Percentiles rank a stretch among this genome's conserved stretches.
Conservation (phyloP, 805 yeast genomes). For the Candida stauntonica region DNA sequence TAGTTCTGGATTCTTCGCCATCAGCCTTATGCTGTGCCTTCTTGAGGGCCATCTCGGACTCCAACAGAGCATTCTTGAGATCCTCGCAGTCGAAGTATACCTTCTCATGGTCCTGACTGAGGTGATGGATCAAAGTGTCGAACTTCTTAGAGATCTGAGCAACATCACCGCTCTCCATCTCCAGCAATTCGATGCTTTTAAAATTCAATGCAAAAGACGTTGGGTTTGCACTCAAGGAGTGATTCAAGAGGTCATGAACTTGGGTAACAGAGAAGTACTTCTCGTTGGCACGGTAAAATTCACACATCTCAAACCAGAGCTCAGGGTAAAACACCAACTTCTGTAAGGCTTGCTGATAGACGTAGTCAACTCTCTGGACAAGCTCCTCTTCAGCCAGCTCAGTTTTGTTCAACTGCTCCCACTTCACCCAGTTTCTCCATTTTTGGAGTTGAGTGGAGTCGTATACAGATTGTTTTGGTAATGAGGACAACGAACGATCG, state of each 20-base stretch:
- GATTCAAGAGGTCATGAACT: constrained; percentile 42
- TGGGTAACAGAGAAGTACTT: constrained; percentile 12
- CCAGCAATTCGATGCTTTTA: constrained; percentile 66
- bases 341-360: constrained; percentile 66
- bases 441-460: constrained; percentile 37
- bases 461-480: constrained; percentile 26
- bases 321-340: constrained; percentile 63
- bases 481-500: constrained; percentile 31
- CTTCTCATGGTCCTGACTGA: constrained; percentile 1
- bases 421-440: constrained; percentile 74
- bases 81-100: constrained; percentile 13
- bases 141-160: constrained; percentile 48
- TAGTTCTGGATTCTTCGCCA: constrained; percentile 10
- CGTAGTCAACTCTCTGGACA: constrained; percentile 58
- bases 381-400: constrained; percentile 48
- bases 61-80: constrained; percentile 4
- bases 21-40: constrained; percentile 9
- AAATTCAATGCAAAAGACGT: constrained; percentile 61
- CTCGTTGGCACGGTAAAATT: constrained; percentile 28
- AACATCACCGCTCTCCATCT: constrained; percentile 47
- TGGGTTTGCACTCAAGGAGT: constrained; percentile 64
- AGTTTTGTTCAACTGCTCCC: constrained; percentile 73
- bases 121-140: constrained; percentile 41
- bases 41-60: constrained; percentile 11
- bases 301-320: constrained; percentile 65